Percentiles rank a stretch among this genome's conserved stretches.
phyloP scores from a whole-genome alignment of 306 rosid genomes.

The Rosa lucieae region DNA sequence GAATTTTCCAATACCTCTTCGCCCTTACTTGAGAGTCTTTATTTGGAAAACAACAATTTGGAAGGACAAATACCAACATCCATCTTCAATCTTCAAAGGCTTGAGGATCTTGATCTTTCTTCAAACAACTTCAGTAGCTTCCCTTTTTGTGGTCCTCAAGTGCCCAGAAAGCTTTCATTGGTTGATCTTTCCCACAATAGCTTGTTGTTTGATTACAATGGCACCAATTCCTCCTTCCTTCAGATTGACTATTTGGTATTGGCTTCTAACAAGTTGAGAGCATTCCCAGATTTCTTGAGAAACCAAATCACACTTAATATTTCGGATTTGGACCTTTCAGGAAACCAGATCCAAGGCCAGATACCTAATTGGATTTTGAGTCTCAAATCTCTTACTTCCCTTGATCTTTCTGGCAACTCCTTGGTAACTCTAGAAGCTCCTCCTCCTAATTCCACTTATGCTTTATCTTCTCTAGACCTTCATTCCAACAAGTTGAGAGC shows the following conservation, averaged over 20 bases:
- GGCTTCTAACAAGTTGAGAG: no score
- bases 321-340: constrained; percentile 26
- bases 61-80: constrained; percentile 38
- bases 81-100: constrained; percentile 23
- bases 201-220: background rate
- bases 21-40: constrained; percentile 13
- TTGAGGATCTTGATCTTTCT: background rate
- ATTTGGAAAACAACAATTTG: constrained; percentile 40
- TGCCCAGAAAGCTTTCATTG: background rate
- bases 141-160: background rate
- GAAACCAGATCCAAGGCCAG: constrained; percentile 13
- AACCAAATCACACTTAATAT: background rate
- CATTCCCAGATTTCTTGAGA: no score
- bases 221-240: constrained; percentile 7
- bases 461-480: no score
- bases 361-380: constrained; percentile 29
- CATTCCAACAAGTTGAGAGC: no score
- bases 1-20: constrained; percentile 25
- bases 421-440: no score
- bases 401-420: no score
- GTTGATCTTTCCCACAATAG: constrained; percentile 29
- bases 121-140: constrained; percentile 22
- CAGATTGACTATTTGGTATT: background rate
- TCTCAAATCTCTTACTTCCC: background rate
- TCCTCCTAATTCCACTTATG: no score